Evolutionary conservation across 129 eudicot genomes (phyloP), one percentile per base, ranked within the genome.

Genomic region (Centella asiatica): DNA sequence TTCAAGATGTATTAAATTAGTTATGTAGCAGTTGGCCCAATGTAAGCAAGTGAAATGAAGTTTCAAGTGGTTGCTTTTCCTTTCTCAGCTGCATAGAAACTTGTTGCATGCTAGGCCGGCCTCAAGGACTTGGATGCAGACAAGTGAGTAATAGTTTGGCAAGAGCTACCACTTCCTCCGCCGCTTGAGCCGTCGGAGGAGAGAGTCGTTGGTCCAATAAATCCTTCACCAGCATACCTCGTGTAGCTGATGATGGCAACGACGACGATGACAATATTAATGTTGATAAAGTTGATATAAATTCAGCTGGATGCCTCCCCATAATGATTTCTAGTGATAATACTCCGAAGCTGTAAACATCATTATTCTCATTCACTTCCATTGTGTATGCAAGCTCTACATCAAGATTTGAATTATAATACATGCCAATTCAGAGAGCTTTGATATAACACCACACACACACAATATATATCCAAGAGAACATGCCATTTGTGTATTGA

Each of bases 21-120:
- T n/a, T n/a, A n/a, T n/a, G n/a, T n/a, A n/a, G n/a, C n/a, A n/a
- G n/a, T n/a, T n/a, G n/a, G n/a, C n/a, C n/a, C n/a, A n/a, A n/a
- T n/a, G n/a, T n/a, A n/a, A n/a, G n/a, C n/a, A n/a, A n/a, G n/a
- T n/a, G n/a, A n/a, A n/a, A n/a, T n/a, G n/a, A n/a, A n/a, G n/a
- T n/a, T n/a, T n/a, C n/a, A n/a, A n/a, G n/a, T n/a, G n/a, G n/a
- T n/a, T n/a, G n/a, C n/a, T n/a, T n/a, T n/a, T n/a, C n/a, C n/a
- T n/a, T n/a, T n/a, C n/a, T n/a, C n/a, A n/a, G n/a, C n/a, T n/a
- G n/a, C n/a, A n/a, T n/a, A n/a, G n/a, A n/a, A 22, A 78, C 76
- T 45, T 63, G 62, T 22, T 32, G 64, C 78, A 78, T 75, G 15
- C 53, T 69, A 58, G 84, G 88, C 9, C 81, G 69, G 15, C 37